phyloP scores from a whole-genome alignment of 2,329 filamentous ascomycete species.

The Trichoderma hamatum region DNA sequence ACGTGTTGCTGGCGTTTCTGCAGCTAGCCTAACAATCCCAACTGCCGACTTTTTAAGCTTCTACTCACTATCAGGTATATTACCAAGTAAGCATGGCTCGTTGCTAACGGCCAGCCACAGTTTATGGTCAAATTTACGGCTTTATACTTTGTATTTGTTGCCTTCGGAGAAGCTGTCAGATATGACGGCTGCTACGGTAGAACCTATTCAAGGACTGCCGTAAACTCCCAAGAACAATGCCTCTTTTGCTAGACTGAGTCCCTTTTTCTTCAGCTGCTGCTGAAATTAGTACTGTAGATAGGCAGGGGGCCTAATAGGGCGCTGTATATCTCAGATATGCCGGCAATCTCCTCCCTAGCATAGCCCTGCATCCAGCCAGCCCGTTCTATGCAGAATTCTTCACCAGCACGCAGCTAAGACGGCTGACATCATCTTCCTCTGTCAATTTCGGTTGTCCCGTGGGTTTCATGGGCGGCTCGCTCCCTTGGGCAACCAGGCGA shows the following conservation, averaged over 20 bases:
- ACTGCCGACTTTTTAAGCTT: background rate
- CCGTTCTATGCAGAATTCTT: background rate
- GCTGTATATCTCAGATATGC: background rate
- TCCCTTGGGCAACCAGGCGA: background rate
- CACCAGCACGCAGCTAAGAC: background rate
- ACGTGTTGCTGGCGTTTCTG: background rate
- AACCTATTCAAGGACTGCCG: background rate
- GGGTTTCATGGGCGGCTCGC: background rate
- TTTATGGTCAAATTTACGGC: background rate
- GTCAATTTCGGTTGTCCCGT: constrained; percentile 11
- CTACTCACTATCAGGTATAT: background rate
- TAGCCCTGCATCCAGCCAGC: background rate
- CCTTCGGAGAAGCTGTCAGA: too few relatives aligned
- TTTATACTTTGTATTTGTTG: too few relatives aligned
- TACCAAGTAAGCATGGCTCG: background rate
- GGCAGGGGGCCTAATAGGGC: background rate
- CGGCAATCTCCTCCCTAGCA: constrained; percentile 9
- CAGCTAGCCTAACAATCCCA: too few relatives aligned
- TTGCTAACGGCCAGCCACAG: background rate
- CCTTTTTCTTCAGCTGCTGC: background rate
- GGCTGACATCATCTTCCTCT: background rate
- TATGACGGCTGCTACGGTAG: background rate
- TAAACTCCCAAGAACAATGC: background rate
- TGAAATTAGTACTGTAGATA: background rate
- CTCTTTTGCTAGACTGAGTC: background rate